phyloP scores from a whole-genome alignment of 148 eudicot genomes.

The Rhododendron kiyosumense region DNA sequence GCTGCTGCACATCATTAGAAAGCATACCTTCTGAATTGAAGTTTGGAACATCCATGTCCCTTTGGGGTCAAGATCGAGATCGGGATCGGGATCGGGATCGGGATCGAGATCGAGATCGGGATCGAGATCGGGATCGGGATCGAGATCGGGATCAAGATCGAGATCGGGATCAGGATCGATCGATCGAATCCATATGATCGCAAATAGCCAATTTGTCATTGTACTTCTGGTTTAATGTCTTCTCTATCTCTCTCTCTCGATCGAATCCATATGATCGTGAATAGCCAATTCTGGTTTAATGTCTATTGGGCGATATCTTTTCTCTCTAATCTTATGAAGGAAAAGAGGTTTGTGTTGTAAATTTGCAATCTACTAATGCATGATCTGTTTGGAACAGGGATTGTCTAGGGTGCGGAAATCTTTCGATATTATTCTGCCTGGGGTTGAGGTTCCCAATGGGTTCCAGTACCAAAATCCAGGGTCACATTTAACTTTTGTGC shows the following conservation, averaged over 20 bases:
- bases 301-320: no score
- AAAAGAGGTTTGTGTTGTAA: background rate
- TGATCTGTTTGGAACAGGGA: background rate
- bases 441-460: background rate
- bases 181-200: no score
- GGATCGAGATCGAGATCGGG: no score
- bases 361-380: background rate
- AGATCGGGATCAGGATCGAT: no score
- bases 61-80: background rate
- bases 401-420: background rate
- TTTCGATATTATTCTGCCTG: background rate
- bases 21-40: background rate
- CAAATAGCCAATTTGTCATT: no score
- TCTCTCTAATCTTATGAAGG: background rate
- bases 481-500: background rate
- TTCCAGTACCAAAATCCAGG: constrained; percentile 1
- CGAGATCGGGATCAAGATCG: no score
- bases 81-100: no score
- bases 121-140: no score
- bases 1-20: background rate
- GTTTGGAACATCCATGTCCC: background rate
- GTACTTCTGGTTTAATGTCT: no score
- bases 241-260: no score
- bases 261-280: no score
- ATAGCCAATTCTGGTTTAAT: no score